Base-by-base conservation (phyloP, 2,329 filamentous ascomycete species). In the Penicillium decumbens region DNA sequence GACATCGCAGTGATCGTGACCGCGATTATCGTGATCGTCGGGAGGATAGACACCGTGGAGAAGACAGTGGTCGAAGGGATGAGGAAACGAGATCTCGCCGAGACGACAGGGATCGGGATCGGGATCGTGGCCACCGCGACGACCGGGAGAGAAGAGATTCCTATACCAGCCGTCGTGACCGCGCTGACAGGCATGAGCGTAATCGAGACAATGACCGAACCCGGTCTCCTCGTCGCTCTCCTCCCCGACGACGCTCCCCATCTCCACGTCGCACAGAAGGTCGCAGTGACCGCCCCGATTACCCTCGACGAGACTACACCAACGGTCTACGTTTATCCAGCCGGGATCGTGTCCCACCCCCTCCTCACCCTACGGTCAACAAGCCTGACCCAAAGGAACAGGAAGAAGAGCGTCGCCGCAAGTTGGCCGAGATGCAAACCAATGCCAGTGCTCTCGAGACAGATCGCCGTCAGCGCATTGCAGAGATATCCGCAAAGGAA, bases 361-460 rank as follows among this genome's bases (percentile, higher is more conserved):
- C 43, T 7, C 38, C 39, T 39, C 58, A 45, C 23, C 49, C 49
- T 6, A 55, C 35, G 25, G 53, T 41, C 13, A 48, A 54, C 37
- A 59, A 58, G 35, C 46, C 57, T 3, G 54, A 61, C 13, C 50
- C 53, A n/a, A 64, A 62, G 38, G 59, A 60, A 9, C 37, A 56
- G 13, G 64, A 67, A 25, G 65, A 66, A 53, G 67, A 70, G 38
- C 65, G 65, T 23, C 56, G 57, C 30, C 61, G 62, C 23, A 88
- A 83, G 65, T 71, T 89, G 15, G 85, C 83, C 13, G 84, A 82
- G 7, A 89, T 90, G 87, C 85, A 88, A 65, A 78, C 79, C 15
- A 84, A 83, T 25, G 87, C 87, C 4, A 78, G 77, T 1, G 81
- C 85, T 9, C 74, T 95, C 41, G 87, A 92, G 59, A 65, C 75